Base-by-base conservation (phyloP, 371 early-diverging fungal genomes). In the Phascolomyces articulosus region DNA sequence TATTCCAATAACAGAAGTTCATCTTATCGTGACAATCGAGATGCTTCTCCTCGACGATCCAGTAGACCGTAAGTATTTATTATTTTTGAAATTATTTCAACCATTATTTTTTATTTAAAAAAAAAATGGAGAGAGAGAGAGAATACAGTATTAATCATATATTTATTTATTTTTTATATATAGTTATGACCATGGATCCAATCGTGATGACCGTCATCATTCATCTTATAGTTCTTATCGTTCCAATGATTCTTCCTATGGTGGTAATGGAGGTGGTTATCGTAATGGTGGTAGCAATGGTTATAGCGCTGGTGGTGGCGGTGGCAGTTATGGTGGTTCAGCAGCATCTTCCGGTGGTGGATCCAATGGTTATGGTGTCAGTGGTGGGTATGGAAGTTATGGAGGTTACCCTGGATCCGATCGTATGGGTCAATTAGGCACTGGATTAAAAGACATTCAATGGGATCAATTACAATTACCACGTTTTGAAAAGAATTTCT, bases 401-500 rank as follows among this genome's bases (percentile, higher is more conserved):
- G 34, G 29, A 20, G 70, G 75, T 40, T 53, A 68, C 11, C 70
- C 75, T 40, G 84, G 86, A 20, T 85, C 85, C 48, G 87, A 90
- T 71, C 78, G 84, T 28, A 88, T 86, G 87, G 71, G 78, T 62
- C 73, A 77, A 59, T 81, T 90, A 7, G 92, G 91, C 31, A 73
- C 76, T 31, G 77, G 73, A 49, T 76, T 92, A 24, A 72, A 79
- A 48, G 79, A 74, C 13, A 90, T 90, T 29, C 80, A 89, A 63
- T 96, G 94, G 93, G 90, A 91, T 68, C 53, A 83, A 10, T 55
- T 67, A 13, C 67, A 85, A 55, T 81, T 95, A 7, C 91, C 90
- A 10, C 85, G 80, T 60, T 95, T 97, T 68, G 95, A 95, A 73
- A 97, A 97, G 83, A 91, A 96, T 82, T 99, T 99, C 73, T 96